A percentile compares a stretch with the other conserved stretches of the same genome.
These are phyloP conservation scores for Epichloe scottii DNA, from an alignment of 2,329 filamentous ascomycete genomes.

Conservation along the genomic window DNA sequence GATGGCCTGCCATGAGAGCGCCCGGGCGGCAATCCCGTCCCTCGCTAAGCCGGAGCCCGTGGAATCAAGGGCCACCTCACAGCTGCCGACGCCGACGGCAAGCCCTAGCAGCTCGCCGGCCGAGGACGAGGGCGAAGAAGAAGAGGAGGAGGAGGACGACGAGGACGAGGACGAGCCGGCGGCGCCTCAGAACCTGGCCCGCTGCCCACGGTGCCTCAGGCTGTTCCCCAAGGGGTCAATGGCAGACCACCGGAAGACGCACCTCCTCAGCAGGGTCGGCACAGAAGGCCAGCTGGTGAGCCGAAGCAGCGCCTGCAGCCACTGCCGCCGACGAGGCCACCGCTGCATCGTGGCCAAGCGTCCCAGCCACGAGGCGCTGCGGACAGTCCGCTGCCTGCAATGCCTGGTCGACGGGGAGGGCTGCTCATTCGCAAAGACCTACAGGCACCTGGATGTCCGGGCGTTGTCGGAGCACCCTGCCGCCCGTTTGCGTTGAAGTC, in stretches of 20 bases:
- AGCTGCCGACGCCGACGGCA: too few relatives aligned
- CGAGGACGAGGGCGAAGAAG: background rate
- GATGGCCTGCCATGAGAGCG: too few relatives aligned
- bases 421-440: slow-evolving; percentile 3
- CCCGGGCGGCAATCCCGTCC: too few relatives aligned
- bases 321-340: background rate
- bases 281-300: background rate
- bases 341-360: slow-evolving; percentile 3
- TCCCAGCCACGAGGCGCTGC: background rate
- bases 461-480: background rate
- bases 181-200: background rate
- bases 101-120: too few relatives aligned
- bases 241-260: background rate
- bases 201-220: slow-evolving; percentile 1
- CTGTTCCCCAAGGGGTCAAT: background rate
- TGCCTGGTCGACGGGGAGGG: background rate
- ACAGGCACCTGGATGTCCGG: background rate
- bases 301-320: background rate
- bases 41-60: too few relatives aligned
- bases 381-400: background rate
- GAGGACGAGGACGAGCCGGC: background rate
- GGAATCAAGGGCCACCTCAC: too few relatives aligned
- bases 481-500: too few relatives aligned
- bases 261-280: background rate
- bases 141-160: background rate